Evolutionary conservation across 2,329 filamentous ascomycete species (phyloP).

Genomic region (Hypoxylon sp.): DNA sequence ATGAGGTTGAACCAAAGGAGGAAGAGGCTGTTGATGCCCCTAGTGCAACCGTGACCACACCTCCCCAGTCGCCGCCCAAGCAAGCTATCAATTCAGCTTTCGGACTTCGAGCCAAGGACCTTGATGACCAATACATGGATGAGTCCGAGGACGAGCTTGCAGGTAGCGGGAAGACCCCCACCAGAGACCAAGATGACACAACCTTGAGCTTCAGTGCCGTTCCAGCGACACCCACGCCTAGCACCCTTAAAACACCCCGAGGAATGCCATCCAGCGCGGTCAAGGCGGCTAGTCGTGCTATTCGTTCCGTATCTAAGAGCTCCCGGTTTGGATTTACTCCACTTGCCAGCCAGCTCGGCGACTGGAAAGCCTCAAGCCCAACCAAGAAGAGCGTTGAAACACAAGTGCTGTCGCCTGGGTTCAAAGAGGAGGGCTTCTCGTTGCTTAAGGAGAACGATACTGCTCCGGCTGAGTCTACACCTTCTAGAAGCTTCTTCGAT

Average conservation of each 20-base stretch:
- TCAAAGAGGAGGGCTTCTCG: slow-evolving; percentile 48
- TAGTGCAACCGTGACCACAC: slow-evolving; percentile 47
- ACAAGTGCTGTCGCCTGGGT: slow-evolving; percentile 46
- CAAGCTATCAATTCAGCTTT: slow-evolving; percentile 54
- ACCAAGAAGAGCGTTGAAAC: slow-evolving; percentile 55
- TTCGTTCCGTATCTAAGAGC: slow-evolving; percentile 52
- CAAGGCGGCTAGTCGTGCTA: slow-evolving; percentile 51
- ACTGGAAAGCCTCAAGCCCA: slow-evolving; percentile 75
- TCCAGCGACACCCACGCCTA: slow-evolving; percentile 62
- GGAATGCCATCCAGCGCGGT: slow-evolving; percentile 48
- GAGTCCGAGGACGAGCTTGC: slow-evolving; percentile 70
- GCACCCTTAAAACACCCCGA: slow-evolving; percentile 45
- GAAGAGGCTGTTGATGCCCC: slow-evolving; percentile 17
- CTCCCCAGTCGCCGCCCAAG: slow-evolving; percentile 52
- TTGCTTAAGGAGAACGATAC: slow-evolving; percentile 48
- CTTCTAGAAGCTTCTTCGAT: slow-evolving; percentile 70
- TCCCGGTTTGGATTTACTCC: slow-evolving; percentile 72
- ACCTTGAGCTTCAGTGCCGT: slow-evolving; percentile 52
- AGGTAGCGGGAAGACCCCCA: slow-evolving; percentile 50
- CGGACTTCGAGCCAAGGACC: slow-evolving; percentile 64
- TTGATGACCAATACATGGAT: slow-evolving; percentile 60
- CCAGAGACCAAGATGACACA: slow-evolving; percentile 48
- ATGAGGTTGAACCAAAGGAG: slow-evolving; percentile 50
- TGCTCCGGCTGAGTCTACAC: slow-evolving; percentile 54
- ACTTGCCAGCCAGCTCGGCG: slow-evolving; percentile 71